Base-by-base conservation (phyloP, 2,329 filamentous ascomycete species). In the Cladosporium velox region DNA sequence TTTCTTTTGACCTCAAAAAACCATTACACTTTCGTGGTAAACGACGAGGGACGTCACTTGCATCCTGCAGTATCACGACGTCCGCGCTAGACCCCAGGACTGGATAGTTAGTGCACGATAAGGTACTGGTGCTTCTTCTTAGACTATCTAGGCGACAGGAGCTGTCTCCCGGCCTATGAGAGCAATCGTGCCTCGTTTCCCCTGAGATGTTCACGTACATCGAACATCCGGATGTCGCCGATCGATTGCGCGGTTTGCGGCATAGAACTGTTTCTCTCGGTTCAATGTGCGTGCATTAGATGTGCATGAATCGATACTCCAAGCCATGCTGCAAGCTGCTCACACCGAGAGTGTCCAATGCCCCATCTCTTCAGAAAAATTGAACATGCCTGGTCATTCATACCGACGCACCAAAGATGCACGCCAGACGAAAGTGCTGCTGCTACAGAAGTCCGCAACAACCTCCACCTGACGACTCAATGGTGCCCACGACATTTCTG, bases 21-120 rank as follows among this genome's bases (percentile, higher is more conserved):
- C 2, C 1, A 58, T 52, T 28, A 58, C 32, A 58, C 21, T 58
- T 58, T 34, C 24, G 28, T 21, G 4, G 11, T n/a, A 34, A 28
- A 28, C 55, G 34, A 58, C 32, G 4, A 28, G 55, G 21, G 21
- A 58, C 55, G 55, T 58, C 55, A 58, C 55, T 41, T 41, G 52
- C 28, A 55, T 55, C 26, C 52, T 32, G 28, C 52, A 30, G 52
- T 55, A 55, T 55, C 52, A 55, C 52, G 52, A 55, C 11, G 30
- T 34, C n/a, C 6, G n/a, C 52, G 52, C 52, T 55, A 55, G 28
- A 55, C 52, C 52, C 52, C 52, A 32, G 30, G 32, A 55, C 52
- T 21, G 52, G 24, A 8, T 14, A 21, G 15, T 32, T 55, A 55
- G 52, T 55, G 52, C 30, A 21, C 28, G 52, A 55, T 55, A 55